phyloP scores from a whole-genome alignment of 2,329 filamentous ascomycete species.

The Ascochyta fabae region DNA sequence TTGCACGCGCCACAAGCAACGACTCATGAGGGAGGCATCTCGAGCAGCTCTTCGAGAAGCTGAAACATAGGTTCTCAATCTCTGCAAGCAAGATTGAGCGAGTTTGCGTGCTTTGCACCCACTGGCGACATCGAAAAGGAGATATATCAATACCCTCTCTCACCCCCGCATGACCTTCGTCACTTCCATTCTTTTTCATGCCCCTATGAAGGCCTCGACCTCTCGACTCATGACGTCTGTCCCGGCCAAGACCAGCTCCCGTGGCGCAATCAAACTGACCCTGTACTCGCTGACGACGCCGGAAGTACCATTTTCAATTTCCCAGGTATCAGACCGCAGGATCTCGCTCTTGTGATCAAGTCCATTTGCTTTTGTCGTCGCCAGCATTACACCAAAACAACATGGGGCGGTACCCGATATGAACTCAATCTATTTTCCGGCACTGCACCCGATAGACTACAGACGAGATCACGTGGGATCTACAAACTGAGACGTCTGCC shows the following conservation, averaged over 20 bases:
- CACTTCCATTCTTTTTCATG: neutral
- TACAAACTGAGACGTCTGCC: slow-evolving; percentile 22
- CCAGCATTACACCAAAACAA: neutral
- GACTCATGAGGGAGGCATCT: neutral
- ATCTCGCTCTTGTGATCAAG: neutral
- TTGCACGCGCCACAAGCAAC: neutral
- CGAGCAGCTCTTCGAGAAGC: neutral
- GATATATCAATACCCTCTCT: neutral
- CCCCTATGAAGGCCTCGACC: neutral
- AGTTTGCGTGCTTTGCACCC: slow-evolving; percentile 7
- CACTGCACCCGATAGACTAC: slow-evolving; percentile 9
- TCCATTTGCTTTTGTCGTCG: neutral
- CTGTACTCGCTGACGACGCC: neutral
- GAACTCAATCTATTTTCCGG: slow-evolving; percentile 29
- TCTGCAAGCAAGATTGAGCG: slow-evolving; percentile 6
- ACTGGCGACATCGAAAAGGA: neutral
- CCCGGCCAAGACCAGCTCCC: neutral
- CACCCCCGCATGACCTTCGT: neutral
- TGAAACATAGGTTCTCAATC: neutral
- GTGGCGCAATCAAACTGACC: slow-evolving; percentile 3
- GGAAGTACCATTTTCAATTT: neutral
- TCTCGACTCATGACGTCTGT: neutral
- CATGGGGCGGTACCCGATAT: slow-evolving; percentile 3
- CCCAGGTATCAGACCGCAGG: slow-evolving; percentile 11
- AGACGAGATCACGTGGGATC: slow-evolving; percentile 31